Evolutionary conservation across 2,329 filamentous ascomycete species (phyloP).

Genomic region (Pseudohalonectria lignicola): DNA sequence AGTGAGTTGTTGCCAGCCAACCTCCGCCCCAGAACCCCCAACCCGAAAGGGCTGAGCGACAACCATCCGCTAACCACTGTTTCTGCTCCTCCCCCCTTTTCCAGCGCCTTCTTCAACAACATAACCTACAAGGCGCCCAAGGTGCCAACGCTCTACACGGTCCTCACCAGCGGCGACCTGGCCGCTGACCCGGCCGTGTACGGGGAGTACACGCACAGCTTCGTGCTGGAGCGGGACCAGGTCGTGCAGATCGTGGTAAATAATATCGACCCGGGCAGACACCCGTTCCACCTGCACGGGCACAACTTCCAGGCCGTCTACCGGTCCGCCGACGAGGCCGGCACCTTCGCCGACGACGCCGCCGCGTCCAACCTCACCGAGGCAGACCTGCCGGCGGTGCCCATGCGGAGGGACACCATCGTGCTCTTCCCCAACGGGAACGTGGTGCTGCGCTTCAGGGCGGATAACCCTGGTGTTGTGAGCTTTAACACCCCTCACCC

Average conservation of each 20-base stretch:
- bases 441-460: slow-evolving; percentile 30
- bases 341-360: slow-evolving; percentile 37
- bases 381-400: slow-evolving; percentile 36
- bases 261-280: slow-evolving; percentile 59
- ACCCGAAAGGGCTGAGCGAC: too few species aligned
- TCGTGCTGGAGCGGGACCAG: slow-evolving; percentile 56
- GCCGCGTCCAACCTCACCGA: slow-evolving; percentile 27
- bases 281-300: slow-evolving; percentile 72
- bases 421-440: slow-evolving; percentile 32
- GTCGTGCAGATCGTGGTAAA: slow-evolving; percentile 70
- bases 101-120: slow-evolving; percentile 62
- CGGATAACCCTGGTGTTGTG: slow-evolving; percentile 29
- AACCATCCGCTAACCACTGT: slow-evolving; percentile 4
- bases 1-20: slow-evolving; percentile 28
- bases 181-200: slow-evolving; percentile 52
- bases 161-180: slow-evolving; percentile 49
- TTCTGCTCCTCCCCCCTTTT: background rate
- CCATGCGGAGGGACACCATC: slow-evolving; percentile 42
- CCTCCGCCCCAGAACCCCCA: background rate
- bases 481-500: too few species aligned
- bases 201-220: slow-evolving; percentile 52
- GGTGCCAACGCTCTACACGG: slow-evolving; percentile 73
- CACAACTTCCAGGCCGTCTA: slow-evolving; percentile 57
- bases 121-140: slow-evolving; percentile 65
- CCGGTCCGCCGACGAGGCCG: slow-evolving; percentile 46